A percentile compares a stretch with the other conserved stretches of the same genome.
Evolutionary conservation across 2,329 filamentous ascomycete species (phyloP).

Genomic region (Stagonosporopsis rhizophila): DNA sequence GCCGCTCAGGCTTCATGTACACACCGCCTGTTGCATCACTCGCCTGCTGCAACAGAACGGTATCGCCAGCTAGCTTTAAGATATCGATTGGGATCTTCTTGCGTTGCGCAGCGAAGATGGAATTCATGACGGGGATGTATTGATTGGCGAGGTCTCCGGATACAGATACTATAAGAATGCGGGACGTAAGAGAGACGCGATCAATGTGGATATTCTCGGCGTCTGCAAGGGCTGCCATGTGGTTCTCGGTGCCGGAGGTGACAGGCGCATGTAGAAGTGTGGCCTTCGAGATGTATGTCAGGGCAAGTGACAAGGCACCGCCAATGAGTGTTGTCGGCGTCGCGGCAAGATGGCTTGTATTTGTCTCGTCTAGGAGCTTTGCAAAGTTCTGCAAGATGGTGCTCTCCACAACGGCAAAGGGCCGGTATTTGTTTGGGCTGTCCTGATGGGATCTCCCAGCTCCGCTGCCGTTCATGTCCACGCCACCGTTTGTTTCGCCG

Average conservation of each 20-base stretch:
- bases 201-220: constrained; percentile 44
- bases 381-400: constrained; percentile 78
- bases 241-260: constrained; percentile 52
- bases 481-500: constrained; percentile 34
- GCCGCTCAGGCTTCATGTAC: constrained; percentile 65
- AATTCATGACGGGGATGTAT: constrained; percentile 99
- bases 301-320: constrained; percentile 86
- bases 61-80: constrained; percentile 81
- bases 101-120: constrained; percentile 92
- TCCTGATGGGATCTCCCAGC: constrained; percentile 37
- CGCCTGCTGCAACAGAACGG: constrained; percentile 94
- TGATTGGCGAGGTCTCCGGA: constrained; percentile 85
- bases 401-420: constrained; percentile 86
- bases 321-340: constrained; percentile 86
- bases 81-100: constrained; percentile 91
- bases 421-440: constrained; percentile 87
- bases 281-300: constrained; percentile 89
- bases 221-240: constrained; percentile 55
- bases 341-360: constrained; percentile 64
- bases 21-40: constrained; percentile 74
- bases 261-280: constrained; percentile 58
- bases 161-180: constrained; percentile 89
- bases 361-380: constrained; percentile 74
- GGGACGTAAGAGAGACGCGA: constrained; percentile 68
- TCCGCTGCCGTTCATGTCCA: constrained; percentile 38